Conservation (phyloP, 805 yeast species). For the Cyberlindnera saturnus region DNA sequence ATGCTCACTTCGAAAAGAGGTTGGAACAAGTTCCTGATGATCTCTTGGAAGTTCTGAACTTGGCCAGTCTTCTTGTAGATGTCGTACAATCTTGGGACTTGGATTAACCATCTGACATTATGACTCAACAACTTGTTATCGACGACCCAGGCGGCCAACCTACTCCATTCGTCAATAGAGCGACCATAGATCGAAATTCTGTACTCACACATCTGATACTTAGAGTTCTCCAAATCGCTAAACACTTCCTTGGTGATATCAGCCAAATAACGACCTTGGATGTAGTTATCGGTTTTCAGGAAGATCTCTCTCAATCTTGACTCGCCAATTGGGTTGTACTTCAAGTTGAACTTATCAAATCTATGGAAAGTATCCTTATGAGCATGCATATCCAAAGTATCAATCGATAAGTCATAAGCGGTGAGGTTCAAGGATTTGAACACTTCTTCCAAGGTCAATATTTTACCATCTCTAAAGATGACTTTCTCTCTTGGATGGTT, state of each 20-base stretch:
- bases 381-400: conserved; percentile 98
- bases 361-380: conserved; percentile 97
- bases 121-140: conserved; percentile 89
- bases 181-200: conserved; percentile 94
- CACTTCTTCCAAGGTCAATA: conserved; percentile 81
- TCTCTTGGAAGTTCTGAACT: conserved; percentile 67
- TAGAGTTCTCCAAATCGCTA: conserved; percentile 89
- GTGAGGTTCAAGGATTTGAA: conserved; percentile 85
- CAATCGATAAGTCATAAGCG: conserved; percentile 93
- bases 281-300: conserved; percentile 89
- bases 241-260: conserved; percentile 92
- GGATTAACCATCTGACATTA: conserved; percentile 95
- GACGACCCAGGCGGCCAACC: conserved; percentile 89
- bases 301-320: conserved; percentile 95
- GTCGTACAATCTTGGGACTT: conserved; percentile 90
- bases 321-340: conserved; percentile 97
- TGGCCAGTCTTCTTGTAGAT: conserved; percentile 73
- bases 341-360: conserved; percentile 93
- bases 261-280: conserved; percentile 83
- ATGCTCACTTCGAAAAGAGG: conserved; percentile 89
- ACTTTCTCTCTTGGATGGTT: conserved; percentile 84
- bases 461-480: conserved; percentile 86
- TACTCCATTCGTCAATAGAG: conserved; percentile 88
- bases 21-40: conserved; percentile 70
- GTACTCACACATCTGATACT: conserved; percentile 96